Percentiles rank a stretch among this genome's conserved stretches.
Conservation (phyloP, 129 eudicot species). For the Kitagawia praeruptora region DNA sequence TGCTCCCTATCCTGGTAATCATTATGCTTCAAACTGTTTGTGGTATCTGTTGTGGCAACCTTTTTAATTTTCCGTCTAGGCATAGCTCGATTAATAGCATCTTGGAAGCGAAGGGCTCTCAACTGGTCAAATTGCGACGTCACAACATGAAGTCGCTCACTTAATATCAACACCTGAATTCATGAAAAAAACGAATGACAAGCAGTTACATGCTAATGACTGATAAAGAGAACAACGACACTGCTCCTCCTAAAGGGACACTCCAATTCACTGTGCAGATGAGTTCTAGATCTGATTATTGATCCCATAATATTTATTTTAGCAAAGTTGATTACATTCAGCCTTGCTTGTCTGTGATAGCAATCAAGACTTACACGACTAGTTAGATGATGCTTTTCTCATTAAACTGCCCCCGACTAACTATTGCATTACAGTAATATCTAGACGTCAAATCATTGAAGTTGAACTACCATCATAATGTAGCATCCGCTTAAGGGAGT, state of each 20-base stretch:
- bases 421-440: neutral
- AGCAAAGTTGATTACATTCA: neutral
- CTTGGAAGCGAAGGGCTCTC: conserved; percentile 89
- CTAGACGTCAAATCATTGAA: neutral
- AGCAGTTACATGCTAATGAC: neutral
- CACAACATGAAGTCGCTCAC: conserved; percentile 89
- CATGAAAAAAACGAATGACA: neutral
- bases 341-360: neutral
- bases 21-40: conserved; percentile 21
- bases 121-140: conserved; percentile 89
- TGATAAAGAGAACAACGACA: neutral
- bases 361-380: neutral
- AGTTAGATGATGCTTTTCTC: neutral
- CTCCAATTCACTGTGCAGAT: neutral
- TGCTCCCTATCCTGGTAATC: conserved; percentile 20
- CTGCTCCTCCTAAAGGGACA: neutral
- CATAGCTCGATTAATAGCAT: conserved; percentile 63
- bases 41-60: conserved; percentile 14
- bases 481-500: neutral
- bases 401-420: neutral
- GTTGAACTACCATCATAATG: neutral
- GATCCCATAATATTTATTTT: too few species aligned
- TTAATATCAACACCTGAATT: conserved; percentile 68
- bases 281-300: neutral
- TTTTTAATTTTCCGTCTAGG: conserved; percentile 71